Evolutionary conservation across 164 flowering plant species (phyloP).

Genomic region (Nymphaea thermarum): DNA sequence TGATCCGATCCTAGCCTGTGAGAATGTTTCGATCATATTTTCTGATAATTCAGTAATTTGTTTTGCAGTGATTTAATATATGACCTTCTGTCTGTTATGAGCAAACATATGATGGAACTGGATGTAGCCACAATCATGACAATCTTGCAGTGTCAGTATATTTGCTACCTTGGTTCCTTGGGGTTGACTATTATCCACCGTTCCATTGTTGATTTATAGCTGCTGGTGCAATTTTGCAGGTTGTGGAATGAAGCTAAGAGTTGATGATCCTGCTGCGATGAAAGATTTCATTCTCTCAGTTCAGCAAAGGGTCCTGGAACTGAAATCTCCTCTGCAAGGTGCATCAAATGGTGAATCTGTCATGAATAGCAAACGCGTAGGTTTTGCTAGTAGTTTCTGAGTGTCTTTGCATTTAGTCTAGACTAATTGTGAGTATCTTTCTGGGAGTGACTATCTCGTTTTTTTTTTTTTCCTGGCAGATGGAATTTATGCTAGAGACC

Average conservation of each 20-base stretch:
- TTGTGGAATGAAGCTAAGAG: slow-evolving; percentile 91
- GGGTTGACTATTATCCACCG: not conserved
- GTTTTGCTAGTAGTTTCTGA: slow-evolving; percentile 2
- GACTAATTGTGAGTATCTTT: too few species aligned
- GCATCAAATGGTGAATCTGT: slow-evolving; percentile 24
- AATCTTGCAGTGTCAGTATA: slow-evolving; percentile 61
- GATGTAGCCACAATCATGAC: slow-evolving; percentile 89
- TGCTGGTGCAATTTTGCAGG: slow-evolving; percentile 24
- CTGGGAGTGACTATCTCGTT: too few species aligned
- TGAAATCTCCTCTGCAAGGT: slow-evolving; percentile 39
- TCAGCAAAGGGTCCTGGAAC: slow-evolving; percentile 62
- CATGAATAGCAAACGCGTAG: slow-evolving; percentile 51
- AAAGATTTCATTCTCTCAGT: slow-evolving; percentile 59
- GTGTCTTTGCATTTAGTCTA: not conserved
- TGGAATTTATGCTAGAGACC: slow-evolving; percentile 97
- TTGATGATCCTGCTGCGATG: slow-evolving; percentile 90
- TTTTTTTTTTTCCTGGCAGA: slow-evolving; percentile 31
- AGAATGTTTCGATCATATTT: not conserved
- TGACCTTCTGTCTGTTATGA: slow-evolving; percentile 61
- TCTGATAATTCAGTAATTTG: not conserved
- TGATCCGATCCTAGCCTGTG: too few species aligned
- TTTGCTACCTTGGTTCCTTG: not conserved
- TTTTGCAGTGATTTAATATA: slow-evolving; percentile 76
- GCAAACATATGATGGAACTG: slow-evolving; percentile 67
- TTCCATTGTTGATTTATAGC: not conserved